A percentile compares a stretch with the other conserved stretches of the same genome.
Evolutionary conservation across 495 filamentous ascomycete genomes (phyloP).

Genomic region (Chlorociboria aeruginascens): DNA sequence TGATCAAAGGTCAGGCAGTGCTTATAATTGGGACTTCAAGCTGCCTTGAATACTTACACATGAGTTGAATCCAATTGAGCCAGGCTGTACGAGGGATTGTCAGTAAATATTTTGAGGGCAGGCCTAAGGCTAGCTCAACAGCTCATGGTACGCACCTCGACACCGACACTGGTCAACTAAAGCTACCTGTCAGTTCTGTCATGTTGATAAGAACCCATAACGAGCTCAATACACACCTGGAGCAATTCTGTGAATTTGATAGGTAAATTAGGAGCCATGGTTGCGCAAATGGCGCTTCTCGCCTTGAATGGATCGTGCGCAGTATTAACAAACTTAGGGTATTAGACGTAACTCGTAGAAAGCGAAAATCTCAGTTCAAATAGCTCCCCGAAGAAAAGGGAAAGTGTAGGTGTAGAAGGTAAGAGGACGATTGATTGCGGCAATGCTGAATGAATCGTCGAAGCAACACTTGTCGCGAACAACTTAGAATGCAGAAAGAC

Average conservation of each 20-base stretch:
- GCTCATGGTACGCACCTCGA: slow-evolving; percentile 51
- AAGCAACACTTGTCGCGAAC: neutral
- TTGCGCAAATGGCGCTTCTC: slow-evolving; percentile 13
- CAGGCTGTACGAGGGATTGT: slow-evolving; percentile 40
- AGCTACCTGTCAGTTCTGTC: slow-evolving; percentile 12
- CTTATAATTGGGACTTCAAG: neutral
- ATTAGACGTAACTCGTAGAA: neutral
- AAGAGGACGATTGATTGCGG: slow-evolving; percentile 10
- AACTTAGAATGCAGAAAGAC: neutral
- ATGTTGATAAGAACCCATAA: neutral
- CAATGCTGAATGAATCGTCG: too few relatives aligned
- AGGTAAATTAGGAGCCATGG: slow-evolving; percentile 62
- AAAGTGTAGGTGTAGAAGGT: slow-evolving; percentile 6
- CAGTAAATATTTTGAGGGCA: slow-evolving; percentile 22
- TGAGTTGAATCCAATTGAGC: slow-evolving; percentile 90
- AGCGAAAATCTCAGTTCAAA: slow-evolving; percentile 3
- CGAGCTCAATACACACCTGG: slow-evolving; percentile 45
- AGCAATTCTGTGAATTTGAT: slow-evolving; percentile 94
- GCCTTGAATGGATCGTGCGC: slow-evolving; percentile 7
- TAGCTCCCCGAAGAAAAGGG: slow-evolving; percentile 6
- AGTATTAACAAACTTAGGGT: slow-evolving; percentile 8
- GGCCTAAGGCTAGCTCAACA: slow-evolving; percentile 3
- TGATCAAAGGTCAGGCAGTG: slow-evolving; percentile 24
- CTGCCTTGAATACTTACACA: slow-evolving; percentile 54
- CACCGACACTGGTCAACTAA: slow-evolving; percentile 66